Conservation (phyloP, 164 flowering plant genomes). For the Vitis cinerea region DNA sequence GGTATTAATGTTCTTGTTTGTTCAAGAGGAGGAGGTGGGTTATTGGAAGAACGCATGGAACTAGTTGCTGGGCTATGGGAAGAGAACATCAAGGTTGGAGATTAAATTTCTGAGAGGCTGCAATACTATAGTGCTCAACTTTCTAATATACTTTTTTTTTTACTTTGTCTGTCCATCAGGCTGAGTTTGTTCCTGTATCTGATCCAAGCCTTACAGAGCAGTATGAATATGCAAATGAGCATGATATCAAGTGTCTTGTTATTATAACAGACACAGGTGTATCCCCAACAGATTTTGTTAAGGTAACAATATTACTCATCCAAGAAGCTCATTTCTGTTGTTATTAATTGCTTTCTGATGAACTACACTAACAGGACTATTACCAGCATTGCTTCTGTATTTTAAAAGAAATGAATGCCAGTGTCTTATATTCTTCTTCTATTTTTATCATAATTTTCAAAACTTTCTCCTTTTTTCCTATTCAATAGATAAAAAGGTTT, state of each 20-base stretch:
- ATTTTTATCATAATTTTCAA: too few relatives aligned
- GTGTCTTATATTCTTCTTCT: too few relatives aligned
- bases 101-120: background rate
- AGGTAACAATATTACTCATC: constrained; percentile 48
- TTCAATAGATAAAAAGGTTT: too few relatives aligned
- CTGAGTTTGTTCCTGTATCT: constrained; percentile 73
- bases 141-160: background rate
- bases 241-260: constrained; percentile 86
- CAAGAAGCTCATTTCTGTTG: background rate
- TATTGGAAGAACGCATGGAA: constrained; percentile 89
- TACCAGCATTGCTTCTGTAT: too few relatives aligned
- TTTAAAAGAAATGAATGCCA: background rate
- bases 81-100: constrained; percentile 67
- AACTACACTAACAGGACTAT: too few relatives aligned
- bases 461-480: too few relatives aligned
- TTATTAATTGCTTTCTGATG: background rate
- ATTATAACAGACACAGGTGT: constrained; percentile 75
- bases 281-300: constrained; percentile 61
- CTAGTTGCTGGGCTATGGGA: constrained; percentile 84
- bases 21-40: constrained; percentile 95
- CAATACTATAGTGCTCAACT: background rate
- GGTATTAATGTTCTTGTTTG: constrained; percentile 68
- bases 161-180: constrained; percentile 44
- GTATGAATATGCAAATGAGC: constrained; percentile 95
- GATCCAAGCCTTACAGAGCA: constrained; percentile 98